These are phyloP conservation scores for Microcos paniculata DNA, from an alignment of 345 rosid genomes.

Conservation along the genomic window DNA sequence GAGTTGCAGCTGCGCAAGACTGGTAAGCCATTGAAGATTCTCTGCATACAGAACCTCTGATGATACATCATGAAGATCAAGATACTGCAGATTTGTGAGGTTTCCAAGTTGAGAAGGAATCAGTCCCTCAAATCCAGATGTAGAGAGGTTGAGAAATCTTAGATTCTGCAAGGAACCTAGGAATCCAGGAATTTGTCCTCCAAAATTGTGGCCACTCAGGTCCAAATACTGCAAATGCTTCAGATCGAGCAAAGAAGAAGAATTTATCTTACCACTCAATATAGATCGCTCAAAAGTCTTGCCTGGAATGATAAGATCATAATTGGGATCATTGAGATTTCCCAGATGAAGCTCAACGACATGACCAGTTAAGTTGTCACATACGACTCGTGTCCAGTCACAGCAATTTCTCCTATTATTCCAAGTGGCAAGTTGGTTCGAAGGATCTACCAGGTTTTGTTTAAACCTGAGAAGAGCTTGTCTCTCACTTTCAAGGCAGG, in stretches of 20 bases:
- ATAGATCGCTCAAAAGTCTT: background rate
- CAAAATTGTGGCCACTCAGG: conserved; percentile 20
- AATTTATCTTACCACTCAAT: conserved; percentile 22
- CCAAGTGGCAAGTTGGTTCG: conserved; percentile 21
- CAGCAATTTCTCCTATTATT: conserved; percentile 19
- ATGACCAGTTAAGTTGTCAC: conserved; percentile 24
- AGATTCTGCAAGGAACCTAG: conserved; percentile 6
- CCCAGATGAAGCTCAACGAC: conserved; percentile 28
- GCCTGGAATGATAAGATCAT: background rate
- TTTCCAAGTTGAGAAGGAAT: conserved; percentile 30
- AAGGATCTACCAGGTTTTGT: conserved; percentile 18
- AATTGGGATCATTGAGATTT: background rate
- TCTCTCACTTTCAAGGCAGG: conserved; percentile 16
- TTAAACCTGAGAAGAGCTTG: conserved; percentile 24
- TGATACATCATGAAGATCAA: background rate
- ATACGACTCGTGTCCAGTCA: conserved; percentile 24
- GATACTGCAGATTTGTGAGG: conserved; percentile 23
- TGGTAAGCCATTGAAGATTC: conserved; percentile 28
- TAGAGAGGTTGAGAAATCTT: conserved; percentile 25
- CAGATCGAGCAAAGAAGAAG: conserved; percentile 22
- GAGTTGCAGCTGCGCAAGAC: conserved; percentile 11
- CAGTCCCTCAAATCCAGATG: conserved; percentile 19
- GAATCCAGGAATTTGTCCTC: conserved; percentile 11
- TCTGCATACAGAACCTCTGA: background rate
- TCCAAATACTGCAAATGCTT: conserved; percentile 21